Evolutionary conservation across 1,139 yeast species (phyloP), one percentile per base, ranked within the genome.

Genomic region (Candida pseudoviswanathii): DNA sequence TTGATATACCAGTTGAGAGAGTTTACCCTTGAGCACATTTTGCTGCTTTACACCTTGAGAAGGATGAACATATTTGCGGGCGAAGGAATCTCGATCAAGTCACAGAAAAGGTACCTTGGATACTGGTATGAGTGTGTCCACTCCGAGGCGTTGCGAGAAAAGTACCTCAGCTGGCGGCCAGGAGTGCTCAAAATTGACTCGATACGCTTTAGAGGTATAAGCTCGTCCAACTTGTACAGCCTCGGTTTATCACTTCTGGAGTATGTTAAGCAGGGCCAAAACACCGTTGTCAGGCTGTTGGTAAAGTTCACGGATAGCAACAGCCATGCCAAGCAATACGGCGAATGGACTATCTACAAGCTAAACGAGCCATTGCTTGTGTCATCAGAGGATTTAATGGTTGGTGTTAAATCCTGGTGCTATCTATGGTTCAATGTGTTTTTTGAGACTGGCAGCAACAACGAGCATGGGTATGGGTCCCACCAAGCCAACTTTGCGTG

Each of bases 41-140:
- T 81, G 37, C 64, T 63, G 0, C 50, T 72, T 3, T 91, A 86
- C 61, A 82, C 89, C 2, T 53, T 59, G 3, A 72, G 73, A 48
- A 70, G 97, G 49, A 86, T 88, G 85, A 72, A 79, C 43, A 57
- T 62, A 2, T 78, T 79, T 4, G 71, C 81, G 44, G 86, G 88
- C 0, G 67, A 68, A 8, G 97, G 97, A 0, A 84, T 94, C 1
- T 81, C 91, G 0, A 89, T 90, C 21, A 53, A 61, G 21, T 85
- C 94, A 4, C 98, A 94, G 64, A 61, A 75, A 22, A 64, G 94
- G 43, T 89, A 85, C 59, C 68, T 91, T 37, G 59, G 68, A 3
- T 92, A 94, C 63, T 84, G 85, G 66, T 73, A 75, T 48, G 52
- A 58, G 31, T 81, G 63, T 51, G 58, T 67, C 11, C 49, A 46